Percentiles rank a stretch among this genome's conserved stretches.
Evolutionary conservation across 768 basidiomycete genomes (phyloP).

Genomic region (Xerocomellus amylosporus): DNA sequence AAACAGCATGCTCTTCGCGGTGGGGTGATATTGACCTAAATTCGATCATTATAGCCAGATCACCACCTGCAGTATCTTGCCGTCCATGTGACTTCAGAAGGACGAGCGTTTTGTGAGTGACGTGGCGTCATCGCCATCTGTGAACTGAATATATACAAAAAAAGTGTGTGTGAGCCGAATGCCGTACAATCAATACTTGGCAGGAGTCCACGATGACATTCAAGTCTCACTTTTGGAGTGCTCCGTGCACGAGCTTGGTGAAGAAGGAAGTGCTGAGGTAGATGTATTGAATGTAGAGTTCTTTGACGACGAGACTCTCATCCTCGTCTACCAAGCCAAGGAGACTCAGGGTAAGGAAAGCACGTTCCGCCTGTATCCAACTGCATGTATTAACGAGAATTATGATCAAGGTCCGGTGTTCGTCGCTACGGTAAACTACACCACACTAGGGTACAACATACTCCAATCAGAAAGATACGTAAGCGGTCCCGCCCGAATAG

Average conservation of each 20-base stretch:
- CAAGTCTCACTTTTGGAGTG: constrained; percentile 52
- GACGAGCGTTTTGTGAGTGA: constrained; percentile 48
- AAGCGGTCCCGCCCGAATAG: constrained; percentile 56
- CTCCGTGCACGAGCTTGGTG: constrained; percentile 34
- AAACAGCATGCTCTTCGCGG: constrained; percentile 28
- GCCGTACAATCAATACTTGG: constrained; percentile 44
- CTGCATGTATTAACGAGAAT: constrained; percentile 32
- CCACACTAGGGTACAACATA: constrained; percentile 55
- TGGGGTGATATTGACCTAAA: constrained; percentile 27
- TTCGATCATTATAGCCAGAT: constrained; percentile 37
- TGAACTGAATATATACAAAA: constrained; percentile 35
- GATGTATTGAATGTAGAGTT: constrained; percentile 68
- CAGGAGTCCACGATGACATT: constrained; percentile 41
- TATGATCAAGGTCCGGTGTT: constrained; percentile 46
- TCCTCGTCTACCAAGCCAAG: constrained; percentile 59
- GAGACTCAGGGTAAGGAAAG: constrained; percentile 45
- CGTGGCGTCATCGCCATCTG: constrained; percentile 19
- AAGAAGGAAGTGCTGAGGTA: constrained; percentile 34
- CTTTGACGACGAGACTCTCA: constrained; percentile 71
- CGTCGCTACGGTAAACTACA: constrained; percentile 65
- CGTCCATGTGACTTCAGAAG: constrained; percentile 41
- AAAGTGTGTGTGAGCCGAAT: constrained; percentile 59
- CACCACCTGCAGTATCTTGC: constrained; percentile 53
- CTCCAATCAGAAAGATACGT: constrained; percentile 49
- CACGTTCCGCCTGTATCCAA: constrained; percentile 17